These are phyloP conservation scores for Tetrahymena malaccensis DNA, from an alignment of 73 alveolate species.

Conservation along the genomic window DNA sequence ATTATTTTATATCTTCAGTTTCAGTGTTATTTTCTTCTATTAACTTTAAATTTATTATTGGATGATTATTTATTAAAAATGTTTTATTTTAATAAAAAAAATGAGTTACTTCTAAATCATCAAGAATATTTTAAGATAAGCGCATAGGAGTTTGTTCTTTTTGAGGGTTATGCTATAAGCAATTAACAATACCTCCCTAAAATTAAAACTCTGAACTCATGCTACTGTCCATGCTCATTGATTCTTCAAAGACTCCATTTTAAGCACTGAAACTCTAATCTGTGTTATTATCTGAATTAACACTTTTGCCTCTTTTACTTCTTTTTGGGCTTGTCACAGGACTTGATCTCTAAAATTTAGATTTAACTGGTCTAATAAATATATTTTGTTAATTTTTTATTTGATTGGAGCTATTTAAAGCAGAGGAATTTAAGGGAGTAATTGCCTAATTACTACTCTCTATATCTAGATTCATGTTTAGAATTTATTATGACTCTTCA, in stretches of 20 bases:
- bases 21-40: background rate
- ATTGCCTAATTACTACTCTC: background rate
- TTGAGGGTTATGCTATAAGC: background rate
- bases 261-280: background rate
- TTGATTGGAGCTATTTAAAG: background rate
- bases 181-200: background rate
- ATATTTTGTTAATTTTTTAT: background rate
- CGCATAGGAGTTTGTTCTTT: background rate
- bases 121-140: background rate
- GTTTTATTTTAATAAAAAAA: background rate
- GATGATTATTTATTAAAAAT: background rate
- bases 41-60: background rate
- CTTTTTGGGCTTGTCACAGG: background rate
- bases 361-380: background rate
- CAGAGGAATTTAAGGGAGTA: background rate
- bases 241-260: background rate
- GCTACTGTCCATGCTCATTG: background rate
- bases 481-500: background rate
- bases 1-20: background rate
- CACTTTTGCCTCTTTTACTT: background rate
- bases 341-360: background rate
- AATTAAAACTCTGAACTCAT: background rate
- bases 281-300: background rate
- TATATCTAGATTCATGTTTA: background rate
- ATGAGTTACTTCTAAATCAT: background rate